Evolutionary conservation across 768 basidiomycete genomes (phyloP), one percentile per base, ranked within the genome.

Genomic region (Lactarius deliciosus): DNA sequence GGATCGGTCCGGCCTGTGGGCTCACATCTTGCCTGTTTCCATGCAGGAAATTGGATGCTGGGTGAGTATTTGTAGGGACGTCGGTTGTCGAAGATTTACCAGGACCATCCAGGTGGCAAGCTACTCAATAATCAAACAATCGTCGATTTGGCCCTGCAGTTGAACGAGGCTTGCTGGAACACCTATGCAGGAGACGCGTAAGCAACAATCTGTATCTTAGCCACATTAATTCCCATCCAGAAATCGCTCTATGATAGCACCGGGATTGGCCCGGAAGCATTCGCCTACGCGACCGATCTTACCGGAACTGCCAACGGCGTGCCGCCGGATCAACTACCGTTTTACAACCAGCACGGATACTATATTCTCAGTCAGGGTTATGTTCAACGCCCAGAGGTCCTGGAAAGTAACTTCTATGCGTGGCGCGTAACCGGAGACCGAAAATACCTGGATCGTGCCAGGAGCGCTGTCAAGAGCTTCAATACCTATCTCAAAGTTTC

Each of bases 361-460:
- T 91, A 88, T 71, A 84, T 89, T 65, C 70, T 71, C 70, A 83
- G 83, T 11, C 68, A 73, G 7, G 38, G 79, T 69, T 91, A 91
- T 70, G 81, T 86, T 73, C 78, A 86, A 50, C 87, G 91, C 32
- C 90, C 91, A 0, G 89, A 91, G 75, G 88, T 91, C 28, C 81
- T 91, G 25, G 89, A 92, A 74, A 87, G 86, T 60, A 91, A 91
- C 78, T 91, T 91, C 78, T 88, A 91, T 66, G 90, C 89, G 0
- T 92, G 81, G 81, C 84, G 91, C 28, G 83, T 80, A 13, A 90
- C 89, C 3, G 91, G 90, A 1, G 79, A 91, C 69, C 75, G 76
- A 5, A 89, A 90, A 72, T 92, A 90, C 73, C 78, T 86, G 38
- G 79, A 89, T 63, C 83, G 86, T 30, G 90, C 90, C 3, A 82